Conservation (phyloP, 768 basidiomycete genomes). For the Serendipita vermifera region DNA sequence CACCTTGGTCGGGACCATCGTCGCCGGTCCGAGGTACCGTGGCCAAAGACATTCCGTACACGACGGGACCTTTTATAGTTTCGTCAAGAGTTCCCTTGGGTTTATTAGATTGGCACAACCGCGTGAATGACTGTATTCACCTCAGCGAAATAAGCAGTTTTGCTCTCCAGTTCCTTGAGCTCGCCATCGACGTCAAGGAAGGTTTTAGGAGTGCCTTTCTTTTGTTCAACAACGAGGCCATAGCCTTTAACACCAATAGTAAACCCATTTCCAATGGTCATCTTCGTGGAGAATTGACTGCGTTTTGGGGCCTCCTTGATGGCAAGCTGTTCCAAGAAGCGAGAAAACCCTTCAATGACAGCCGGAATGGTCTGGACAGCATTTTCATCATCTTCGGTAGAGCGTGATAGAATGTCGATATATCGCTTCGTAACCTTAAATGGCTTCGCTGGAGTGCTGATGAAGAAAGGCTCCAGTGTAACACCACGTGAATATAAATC, state of each 20-base stretch:
- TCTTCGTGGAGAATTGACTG: constrained; percentile 65
- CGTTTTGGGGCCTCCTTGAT: constrained; percentile 76
- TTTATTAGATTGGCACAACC: constrained; percentile 1
- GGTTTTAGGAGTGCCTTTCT: constrained; percentile 67
- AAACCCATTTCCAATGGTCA: constrained; percentile 62
- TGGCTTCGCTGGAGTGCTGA: constrained; percentile 47
- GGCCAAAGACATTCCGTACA: constrained; percentile 27
- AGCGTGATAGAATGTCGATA: constrained; percentile 1
- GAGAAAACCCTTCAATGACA: constrained; percentile 39
- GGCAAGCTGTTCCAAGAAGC: constrained; percentile 40
- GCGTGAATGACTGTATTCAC: constrained; percentile 27
- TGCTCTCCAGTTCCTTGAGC: constrained; percentile 60
- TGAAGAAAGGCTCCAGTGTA: constrained; percentile 79
- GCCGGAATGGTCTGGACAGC: constrained; percentile 55
- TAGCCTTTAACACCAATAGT: constrained; percentile 83
- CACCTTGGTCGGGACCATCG: no score
- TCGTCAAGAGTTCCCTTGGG: constrained; percentile 26
- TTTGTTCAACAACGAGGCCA: constrained; percentile 77
- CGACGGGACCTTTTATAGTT: constrained; percentile 25
- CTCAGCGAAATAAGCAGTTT: constrained; percentile 66
- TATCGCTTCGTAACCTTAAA: constrained; percentile 48
- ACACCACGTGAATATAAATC: constrained; percentile 72
- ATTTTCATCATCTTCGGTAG: constrained; percentile 29
- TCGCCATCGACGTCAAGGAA: constrained; percentile 66
- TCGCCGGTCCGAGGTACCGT: neutral